Conservation (phyloP, 352 stramenopile genomes). For the Plasmopara viticola region DNA sequence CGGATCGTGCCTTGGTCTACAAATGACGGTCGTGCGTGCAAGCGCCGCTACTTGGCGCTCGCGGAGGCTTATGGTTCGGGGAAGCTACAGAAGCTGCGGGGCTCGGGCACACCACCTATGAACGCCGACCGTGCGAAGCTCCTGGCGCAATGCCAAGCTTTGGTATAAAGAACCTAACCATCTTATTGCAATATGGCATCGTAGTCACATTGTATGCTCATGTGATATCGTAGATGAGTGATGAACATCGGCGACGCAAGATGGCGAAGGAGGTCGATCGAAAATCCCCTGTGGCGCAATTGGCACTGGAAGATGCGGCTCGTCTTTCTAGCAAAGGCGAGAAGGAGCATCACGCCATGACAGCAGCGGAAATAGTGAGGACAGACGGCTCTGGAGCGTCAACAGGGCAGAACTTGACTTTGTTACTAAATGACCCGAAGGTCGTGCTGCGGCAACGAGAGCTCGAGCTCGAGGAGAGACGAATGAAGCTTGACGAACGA, state of each 20-base stretch:
- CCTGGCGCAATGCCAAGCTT: constrained; percentile 11
- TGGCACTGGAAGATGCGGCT: constrained; percentile 15
- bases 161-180: constrained; percentile 4
- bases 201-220: constrained; percentile 5
- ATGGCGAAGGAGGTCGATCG: constrained; percentile 7
- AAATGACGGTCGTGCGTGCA: constrained; percentile 19
- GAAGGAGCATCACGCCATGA: constrained; percentile 2
- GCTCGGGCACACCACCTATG: constrained; percentile 15
- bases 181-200: constrained; percentile 8
- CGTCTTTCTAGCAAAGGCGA: constrained; percentile 6
- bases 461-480: constrained; percentile 18
- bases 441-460: constrained; percentile 18
- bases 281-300: constrained; percentile 4
- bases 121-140: constrained; percentile 19
- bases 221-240: constrained; percentile 17
- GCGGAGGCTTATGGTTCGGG: constrained; percentile 9
- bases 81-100: constrained; percentile 20
- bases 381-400: background rate
- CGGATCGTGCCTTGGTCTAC: background rate
- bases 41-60: constrained; percentile 22
- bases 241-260: constrained; percentile 16
- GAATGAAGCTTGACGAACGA: constrained; percentile 8
- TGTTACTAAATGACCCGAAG: constrained; percentile 17
- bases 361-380: background rate
- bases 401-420: constrained; percentile 7